phyloP scores from a whole-genome alignment of 352 stramenopile species.

The Plasmopara halstedii region DNA sequence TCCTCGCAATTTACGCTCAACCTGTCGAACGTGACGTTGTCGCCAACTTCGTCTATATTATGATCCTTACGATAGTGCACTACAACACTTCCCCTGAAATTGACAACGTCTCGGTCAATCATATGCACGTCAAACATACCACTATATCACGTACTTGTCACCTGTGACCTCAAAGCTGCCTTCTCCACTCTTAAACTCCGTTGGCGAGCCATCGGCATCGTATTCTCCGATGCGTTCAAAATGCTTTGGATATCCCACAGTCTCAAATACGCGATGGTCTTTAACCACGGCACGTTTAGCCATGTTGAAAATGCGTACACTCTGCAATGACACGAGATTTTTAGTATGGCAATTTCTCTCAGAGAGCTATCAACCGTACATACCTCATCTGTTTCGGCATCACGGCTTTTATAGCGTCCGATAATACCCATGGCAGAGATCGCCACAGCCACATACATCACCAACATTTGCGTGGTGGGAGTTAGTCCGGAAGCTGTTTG shows the following conservation, averaged over 20 bases:
- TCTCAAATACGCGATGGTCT: conserved; percentile 62
- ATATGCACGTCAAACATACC: neutral
- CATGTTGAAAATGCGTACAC: conserved; percentile 63
- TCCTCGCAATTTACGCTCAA: conserved; percentile 41
- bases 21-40: conserved; percentile 47
- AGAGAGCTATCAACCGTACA: neutral
- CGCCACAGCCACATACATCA: conserved; percentile 45
- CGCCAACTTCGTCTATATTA: conserved; percentile 17
- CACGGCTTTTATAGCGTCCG: conserved; percentile 50
- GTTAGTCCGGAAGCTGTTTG: conserved; percentile 22
- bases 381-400: conserved; percentile 48
- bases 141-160: conserved; percentile 34
- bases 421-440: conserved; percentile 49
- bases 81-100: conserved; percentile 27
- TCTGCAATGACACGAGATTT: conserved; percentile 16
- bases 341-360: neutral
- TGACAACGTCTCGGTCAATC: neutral
- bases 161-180: conserved; percentile 47
- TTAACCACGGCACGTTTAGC: conserved; percentile 70
- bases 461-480: conserved; percentile 46
- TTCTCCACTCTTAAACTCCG: conserved; percentile 16
- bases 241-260: conserved; percentile 63
- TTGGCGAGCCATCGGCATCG: conserved; percentile 5
- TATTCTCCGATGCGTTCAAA: conserved; percentile 36
- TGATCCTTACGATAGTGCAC: conserved; percentile 45